Evolutionary conservation across 31 red algal genomes (phyloP), one percentile per base, ranked within the genome.

Genomic region (Porphyra umbilicalis): DNA sequence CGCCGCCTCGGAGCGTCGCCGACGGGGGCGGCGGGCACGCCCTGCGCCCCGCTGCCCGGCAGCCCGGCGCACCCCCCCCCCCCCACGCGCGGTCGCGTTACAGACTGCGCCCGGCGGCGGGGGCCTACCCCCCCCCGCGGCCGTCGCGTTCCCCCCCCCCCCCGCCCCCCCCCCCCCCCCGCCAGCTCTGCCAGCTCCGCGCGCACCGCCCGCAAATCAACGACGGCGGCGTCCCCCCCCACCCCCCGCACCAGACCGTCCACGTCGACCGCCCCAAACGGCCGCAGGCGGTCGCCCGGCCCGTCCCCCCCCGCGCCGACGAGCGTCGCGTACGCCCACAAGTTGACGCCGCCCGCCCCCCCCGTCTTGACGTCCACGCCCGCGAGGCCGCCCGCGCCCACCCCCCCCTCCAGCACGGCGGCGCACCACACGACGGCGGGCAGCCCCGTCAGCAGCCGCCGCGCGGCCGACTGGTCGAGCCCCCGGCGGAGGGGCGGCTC

Each of bases 341-440:
- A 78, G 77, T 94, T 94, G 68, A 82, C 35, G 86, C 91, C 32
- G 39, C 75, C 35, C 32, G 40, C 35, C 67, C 81, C 34, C 67
- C 86, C 91, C 35, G 87, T 85, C 81, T 94, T 94, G 68, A 94
- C 76, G 76, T 94, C 91, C 32, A 94, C 87, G 9, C 85, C 91
- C 35, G 88, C 81, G 77, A 88, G 78, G 7, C 86, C 86, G 0
- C n/a, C 34, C n/a, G 79, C 42, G 33, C 90, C 90, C 16, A 44
- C 32, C 18, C 88, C 36, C 32, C 78, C 86, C 6, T 67, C 82
- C 67, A 83, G 85, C 5, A 94, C 84, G 39, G 38, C 39, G 25
- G 36, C 79, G 13, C 25, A 15, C 36, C 82, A 83, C 14, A 34
- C 83, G 8, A 83, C 76, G 30, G 88, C 39, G 33, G 91, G 75